Conservation (phyloP, 495 filamentous ascomycete species). For the Penicillium herquei region DNA sequence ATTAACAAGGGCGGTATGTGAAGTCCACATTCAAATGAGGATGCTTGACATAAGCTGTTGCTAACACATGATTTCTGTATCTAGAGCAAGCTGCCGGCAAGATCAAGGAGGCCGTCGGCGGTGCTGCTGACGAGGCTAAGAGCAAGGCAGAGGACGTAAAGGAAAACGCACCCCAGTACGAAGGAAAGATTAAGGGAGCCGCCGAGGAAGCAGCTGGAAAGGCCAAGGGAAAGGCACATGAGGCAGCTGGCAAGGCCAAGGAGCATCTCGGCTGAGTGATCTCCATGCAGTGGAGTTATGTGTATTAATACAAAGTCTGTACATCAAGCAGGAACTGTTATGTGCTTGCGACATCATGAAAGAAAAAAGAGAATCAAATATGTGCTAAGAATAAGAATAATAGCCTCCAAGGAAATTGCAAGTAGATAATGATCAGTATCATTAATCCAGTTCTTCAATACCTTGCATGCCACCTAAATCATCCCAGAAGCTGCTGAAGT, state of each 20-base stretch:
- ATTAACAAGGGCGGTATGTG: slow-evolving; percentile 59
- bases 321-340: slow-evolving; percentile 21
- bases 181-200: slow-evolving; percentile 38
- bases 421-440: neutral
- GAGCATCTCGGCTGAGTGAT: neutral
- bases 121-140: slow-evolving; percentile 37
- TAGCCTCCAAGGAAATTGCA: neutral
- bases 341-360: neutral
- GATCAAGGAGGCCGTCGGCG: slow-evolving; percentile 39
- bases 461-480: slow-evolving; percentile 67
- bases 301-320: neutral
- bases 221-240: slow-evolving; percentile 29
- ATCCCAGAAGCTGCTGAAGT: slow-evolving; percentile 75
- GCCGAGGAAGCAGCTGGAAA: slow-evolving; percentile 39
- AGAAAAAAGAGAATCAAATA: neutral
- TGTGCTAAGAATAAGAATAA: neutral
- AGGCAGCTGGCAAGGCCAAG: slow-evolving; percentile 34
- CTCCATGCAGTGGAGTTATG: neutral
- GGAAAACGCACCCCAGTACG: slow-evolving; percentile 40
- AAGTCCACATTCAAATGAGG: neutral
- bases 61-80: slow-evolving; percentile 6
- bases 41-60: neutral
- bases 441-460: slow-evolving; percentile 32
- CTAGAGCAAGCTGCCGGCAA: slow-evolving; percentile 46
- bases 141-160: slow-evolving; percentile 37